Conservation (phyloP, 805 yeast species). For the Peterozyma xylosa region DNA sequence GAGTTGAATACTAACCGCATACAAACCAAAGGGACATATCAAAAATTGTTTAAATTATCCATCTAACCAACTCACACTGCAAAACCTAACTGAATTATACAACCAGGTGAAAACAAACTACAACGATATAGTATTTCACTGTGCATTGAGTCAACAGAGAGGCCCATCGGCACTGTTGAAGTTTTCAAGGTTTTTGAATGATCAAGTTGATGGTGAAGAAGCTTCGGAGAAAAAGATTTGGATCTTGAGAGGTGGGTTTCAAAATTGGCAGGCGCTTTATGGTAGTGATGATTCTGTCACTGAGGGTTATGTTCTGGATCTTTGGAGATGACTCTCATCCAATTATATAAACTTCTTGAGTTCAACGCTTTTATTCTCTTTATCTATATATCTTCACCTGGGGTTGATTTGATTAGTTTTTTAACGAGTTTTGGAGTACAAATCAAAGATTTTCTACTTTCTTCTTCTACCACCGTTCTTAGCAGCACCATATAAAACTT, state of each 20-base stretch:
- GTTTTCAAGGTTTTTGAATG: slow-evolving; percentile 41
- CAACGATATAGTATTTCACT: slow-evolving; percentile 73
- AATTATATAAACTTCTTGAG: neutral
- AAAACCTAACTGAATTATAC: slow-evolving; percentile 28
- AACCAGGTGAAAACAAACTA: slow-evolving; percentile 23
- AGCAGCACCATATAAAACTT: slow-evolving; percentile 29
- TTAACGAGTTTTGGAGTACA: neutral
- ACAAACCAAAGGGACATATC: slow-evolving; percentile 48
- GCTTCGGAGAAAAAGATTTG: slow-evolving; percentile 38
- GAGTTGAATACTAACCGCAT: slow-evolving; percentile 13
- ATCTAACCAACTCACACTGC: slow-evolving; percentile 31
- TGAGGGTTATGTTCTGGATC: slow-evolving; percentile 42
- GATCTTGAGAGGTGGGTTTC: slow-evolving; percentile 81
- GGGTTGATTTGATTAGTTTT: neutral
- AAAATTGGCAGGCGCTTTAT: slow-evolving; percentile 69
- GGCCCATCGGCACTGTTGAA: slow-evolving; percentile 81
- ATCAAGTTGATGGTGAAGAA: slow-evolving; percentile 19
- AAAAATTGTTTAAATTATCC: slow-evolving; percentile 50
- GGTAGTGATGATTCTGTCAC: slow-evolving; percentile 64
- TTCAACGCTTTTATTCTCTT: neutral
- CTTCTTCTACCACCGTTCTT: slow-evolving; percentile 5
- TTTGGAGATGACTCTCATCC: slow-evolving; percentile 19
- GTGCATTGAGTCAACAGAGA: slow-evolving; percentile 84
- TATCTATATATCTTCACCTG: neutral
- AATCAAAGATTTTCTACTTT: neutral